Evolutionary conservation across 2,329 filamentous ascomycete genomes (phyloP), one percentile per base, ranked within the genome.

Genomic region (Talaromyces verruculosus): DNA sequence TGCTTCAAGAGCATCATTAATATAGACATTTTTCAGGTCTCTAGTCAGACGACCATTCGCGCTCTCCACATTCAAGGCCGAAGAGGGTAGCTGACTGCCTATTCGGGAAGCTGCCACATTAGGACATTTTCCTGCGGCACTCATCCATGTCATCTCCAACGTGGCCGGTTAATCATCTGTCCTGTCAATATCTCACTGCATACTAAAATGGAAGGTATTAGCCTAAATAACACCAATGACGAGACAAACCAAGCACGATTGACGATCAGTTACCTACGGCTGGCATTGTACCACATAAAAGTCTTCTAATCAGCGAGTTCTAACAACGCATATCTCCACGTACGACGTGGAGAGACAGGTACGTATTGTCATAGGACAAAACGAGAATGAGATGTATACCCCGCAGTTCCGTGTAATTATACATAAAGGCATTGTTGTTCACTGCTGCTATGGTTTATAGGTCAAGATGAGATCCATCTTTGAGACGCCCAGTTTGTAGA

Each of bases 271-370:
- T 13, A 35, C 28, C 30, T 5, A 55, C 30, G 33, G n/a, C 51
- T 37, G 10, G 53, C 30, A 39, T 8, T 57, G 33, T 37, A 37
- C n/a, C 5, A 57, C 53, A 37, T 37, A 10, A 22, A 15, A 22
- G 6, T 39, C n/a, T 37, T 15, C 10, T 37, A 25, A 57, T 57
- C 33, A 19, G 33, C 5, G 37, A 10, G 30, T 13, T 8, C 1
- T 8, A 57, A 57, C 53, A 55, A 35, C 53, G 11, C 53, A 37
- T n/a, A 57, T 57, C 51, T 22, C 51, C 51, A 35, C 30, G 30
- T 55, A 5, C 10, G 4, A 57, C 30, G n/a, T 57, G 30, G 30
- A 3, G 30, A 35, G 28, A 13, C 30, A 35, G 3, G 7, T 55
- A 19, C 30, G n/a, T 37, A 57, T 37, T 10, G 10, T 37, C 51